These are phyloP conservation scores for Paracorniculantispora psalliotae DNA, from an alignment of 2,329 filamentous ascomycete genomes.

Conservation along the genomic window DNA sequence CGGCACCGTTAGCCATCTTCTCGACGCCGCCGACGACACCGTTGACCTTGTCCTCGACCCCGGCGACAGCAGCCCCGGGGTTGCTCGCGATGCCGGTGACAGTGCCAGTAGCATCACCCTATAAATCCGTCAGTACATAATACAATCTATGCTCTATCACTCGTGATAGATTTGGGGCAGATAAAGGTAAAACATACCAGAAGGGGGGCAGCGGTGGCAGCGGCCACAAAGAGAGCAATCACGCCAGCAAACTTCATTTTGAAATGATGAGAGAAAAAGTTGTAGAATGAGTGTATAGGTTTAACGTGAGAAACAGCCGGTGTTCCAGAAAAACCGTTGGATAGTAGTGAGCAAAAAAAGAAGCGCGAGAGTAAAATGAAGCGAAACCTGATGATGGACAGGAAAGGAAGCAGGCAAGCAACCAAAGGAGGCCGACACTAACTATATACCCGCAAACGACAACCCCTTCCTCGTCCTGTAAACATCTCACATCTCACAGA, in stretches of 20 bases:
- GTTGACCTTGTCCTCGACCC: background rate
- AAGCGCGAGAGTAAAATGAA: background rate
- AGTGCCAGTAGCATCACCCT: background rate
- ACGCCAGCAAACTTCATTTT: slow-evolving; percentile 4
- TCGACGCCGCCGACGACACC: background rate
- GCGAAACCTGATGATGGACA: background rate
- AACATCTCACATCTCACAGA: no score
- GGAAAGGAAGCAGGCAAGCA: no score
- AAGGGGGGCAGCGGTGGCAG: slow-evolving; percentile 2
- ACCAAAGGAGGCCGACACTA: no score
- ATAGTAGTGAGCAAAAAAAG: background rate
- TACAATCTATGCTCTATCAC: background rate
- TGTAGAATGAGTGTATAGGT: background rate
- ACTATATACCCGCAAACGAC: no score
- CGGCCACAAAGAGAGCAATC: slow-evolving; percentile 1
- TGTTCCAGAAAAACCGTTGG: background rate
- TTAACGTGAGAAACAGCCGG: background rate
- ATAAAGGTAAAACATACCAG: background rate
- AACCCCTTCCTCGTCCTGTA: no score
- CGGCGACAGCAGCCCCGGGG: background rate
- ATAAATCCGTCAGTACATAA: background rate
- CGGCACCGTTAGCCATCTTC: background rate
- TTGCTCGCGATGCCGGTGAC: background rate
- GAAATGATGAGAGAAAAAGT: background rate
- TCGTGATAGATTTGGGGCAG: background rate